Evolutionary conservation across 768 basidiomycete genomes (phyloP), one percentile per base, ranked within the genome.

Genomic region (Suillus subaureus): DNA sequence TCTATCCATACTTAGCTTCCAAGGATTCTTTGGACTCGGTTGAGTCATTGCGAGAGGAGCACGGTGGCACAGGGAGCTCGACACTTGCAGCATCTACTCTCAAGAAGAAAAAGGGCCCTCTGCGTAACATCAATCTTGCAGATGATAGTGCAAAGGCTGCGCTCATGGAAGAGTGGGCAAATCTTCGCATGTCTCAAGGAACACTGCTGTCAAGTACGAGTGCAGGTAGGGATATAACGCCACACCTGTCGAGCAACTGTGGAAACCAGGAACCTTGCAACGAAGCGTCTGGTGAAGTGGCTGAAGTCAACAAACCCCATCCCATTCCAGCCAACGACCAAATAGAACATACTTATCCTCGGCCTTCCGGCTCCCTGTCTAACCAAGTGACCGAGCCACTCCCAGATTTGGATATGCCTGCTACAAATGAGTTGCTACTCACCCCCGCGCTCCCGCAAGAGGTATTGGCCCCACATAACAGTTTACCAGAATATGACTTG

Each of bases 101-200:
- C 21, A 69, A 58, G 56, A 70, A 65, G 35, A 28, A 52, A 26
- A 71, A 55, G 61, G 71, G 71, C 15, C 66, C 58, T 66, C 67
- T 66, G 61, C 69, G 64, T 61, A 28, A 11, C 6, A 33, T 61
- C 31, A 66, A 69, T 61, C 62, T 75, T 62, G 58, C 54, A 18
- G 69, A 78, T 43, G 71, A 71, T 54, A 65, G 61, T 16, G 52
- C 62, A 16, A 77, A 69, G 61, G 69, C n/a, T n/a, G 58, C 67
- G 45, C 28, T 76, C 31, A 76, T 76, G 61, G 70, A 75, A 39
- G 69, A 76, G 57, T 78, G 75, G 75, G 75, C 71, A 35, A 70
- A 63, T n/a, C 62, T 75, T 63, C 76, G 75, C 49, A 71, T 66
- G 69, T 76, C 66, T 4, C 75, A 73, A 61, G 74, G 75, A 47